phyloP scores from a whole-genome alignment of 1,139 yeast genomes.

The Hyphopichia buzzinii region DNA sequence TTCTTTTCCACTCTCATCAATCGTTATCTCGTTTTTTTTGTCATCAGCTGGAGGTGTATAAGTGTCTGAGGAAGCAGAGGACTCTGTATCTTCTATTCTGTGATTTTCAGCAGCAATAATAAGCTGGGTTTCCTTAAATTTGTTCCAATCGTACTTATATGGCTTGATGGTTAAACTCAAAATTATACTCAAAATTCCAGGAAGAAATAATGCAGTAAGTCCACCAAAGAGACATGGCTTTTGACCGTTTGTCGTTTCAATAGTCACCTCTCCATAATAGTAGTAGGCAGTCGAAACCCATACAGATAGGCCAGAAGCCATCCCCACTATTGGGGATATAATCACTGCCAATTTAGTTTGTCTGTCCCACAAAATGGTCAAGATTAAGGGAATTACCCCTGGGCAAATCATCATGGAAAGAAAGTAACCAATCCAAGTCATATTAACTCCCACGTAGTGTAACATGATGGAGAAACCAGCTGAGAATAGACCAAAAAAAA shows the following conservation, averaged over 20 bases:
- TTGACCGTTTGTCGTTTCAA: constrained; percentile 26
- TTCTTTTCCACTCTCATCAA: not conserved
- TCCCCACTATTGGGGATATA: constrained; percentile 24
- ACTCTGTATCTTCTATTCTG: not conserved
- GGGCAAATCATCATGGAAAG: constrained; percentile 34
- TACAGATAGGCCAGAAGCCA: constrained; percentile 20
- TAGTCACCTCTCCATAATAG: constrained; percentile 22
- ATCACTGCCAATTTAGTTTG: constrained; percentile 28
- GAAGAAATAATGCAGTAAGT: constrained; percentile 29
- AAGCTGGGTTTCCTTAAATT: constrained; percentile 21
- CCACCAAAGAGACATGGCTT: constrained; percentile 32
- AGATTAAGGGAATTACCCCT: constrained; percentile 29
- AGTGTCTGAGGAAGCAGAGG: not conserved
- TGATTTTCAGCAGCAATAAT: constrained; percentile 13
- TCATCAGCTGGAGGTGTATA: not conserved
- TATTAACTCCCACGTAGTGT: constrained; percentile 28
- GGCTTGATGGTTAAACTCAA: constrained; percentile 27
- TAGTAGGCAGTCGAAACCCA: constrained; percentile 27
- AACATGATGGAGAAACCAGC: constrained; percentile 31
- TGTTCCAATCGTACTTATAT: constrained; percentile 30
- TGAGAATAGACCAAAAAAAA: constrained; percentile 27
- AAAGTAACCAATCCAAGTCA: constrained; percentile 38
- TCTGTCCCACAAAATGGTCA: constrained; percentile 32
- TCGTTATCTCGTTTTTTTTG: constrained; percentile 1
- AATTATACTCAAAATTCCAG: constrained; percentile 25